A percentile compares a stretch with the other conserved stretches of the same genome.
Conservation (phyloP, 352 stramenopile genomes). For the Globisporangium orthogonon region DNA sequence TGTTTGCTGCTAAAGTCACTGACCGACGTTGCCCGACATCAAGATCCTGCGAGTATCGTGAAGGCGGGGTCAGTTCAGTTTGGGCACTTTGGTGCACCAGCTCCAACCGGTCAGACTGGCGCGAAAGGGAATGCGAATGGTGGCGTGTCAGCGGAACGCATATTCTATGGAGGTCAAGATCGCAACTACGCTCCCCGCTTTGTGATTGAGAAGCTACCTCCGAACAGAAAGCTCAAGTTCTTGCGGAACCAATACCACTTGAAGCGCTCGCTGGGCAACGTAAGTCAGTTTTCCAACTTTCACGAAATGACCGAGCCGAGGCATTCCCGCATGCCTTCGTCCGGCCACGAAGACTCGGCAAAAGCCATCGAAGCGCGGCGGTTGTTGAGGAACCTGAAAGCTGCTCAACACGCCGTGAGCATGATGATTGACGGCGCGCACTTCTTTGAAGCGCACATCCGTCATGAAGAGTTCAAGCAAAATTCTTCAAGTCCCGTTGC, state of each 20-base stretch:
- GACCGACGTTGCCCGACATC: constrained; percentile 21
- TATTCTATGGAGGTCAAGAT: constrained; percentile 2
- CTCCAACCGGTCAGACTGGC: neutral
- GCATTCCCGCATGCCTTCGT: neutral
- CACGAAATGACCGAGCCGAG: constrained; percentile 22
- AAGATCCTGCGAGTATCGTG: neutral
- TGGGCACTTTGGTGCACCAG: neutral
- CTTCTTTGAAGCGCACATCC: constrained; percentile 55
- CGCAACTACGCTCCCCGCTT: constrained; percentile 17
- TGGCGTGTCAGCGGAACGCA: neutral
- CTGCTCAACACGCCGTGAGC: constrained; percentile 47
- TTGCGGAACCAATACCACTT: constrained; percentile 25
- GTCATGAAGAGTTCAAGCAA: constrained; percentile 10
- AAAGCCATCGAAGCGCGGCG: constrained; percentile 39
- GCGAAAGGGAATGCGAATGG: neutral
- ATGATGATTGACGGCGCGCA: constrained; percentile 68
- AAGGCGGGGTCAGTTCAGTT: neutral
- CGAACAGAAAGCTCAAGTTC: constrained; percentile 42
- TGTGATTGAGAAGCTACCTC: constrained; percentile 31
- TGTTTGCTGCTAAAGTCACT: constrained; percentile 43
- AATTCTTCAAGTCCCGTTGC: neutral
- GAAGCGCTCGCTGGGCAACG: constrained; percentile 29
- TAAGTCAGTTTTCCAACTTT: constrained; percentile 39
- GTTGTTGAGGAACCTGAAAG: constrained; percentile 51
- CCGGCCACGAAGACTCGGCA: constrained; percentile 8